Conservation (phyloP, 1,284 basidiomycete genomes). For the Trichosporon inkin region DNA sequence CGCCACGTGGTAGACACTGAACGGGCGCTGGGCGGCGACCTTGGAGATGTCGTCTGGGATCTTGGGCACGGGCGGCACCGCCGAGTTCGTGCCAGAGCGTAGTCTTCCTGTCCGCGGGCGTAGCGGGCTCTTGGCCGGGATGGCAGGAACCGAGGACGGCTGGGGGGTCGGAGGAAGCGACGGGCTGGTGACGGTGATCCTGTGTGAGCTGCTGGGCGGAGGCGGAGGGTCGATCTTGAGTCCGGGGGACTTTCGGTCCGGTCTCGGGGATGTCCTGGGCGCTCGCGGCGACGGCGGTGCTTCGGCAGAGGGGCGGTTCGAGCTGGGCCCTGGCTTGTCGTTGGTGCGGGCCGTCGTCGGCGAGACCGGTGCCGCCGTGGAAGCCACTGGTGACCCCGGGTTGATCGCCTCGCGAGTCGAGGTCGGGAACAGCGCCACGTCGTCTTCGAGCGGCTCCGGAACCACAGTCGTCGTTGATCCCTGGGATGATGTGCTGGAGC, state of each 20-base stretch:
- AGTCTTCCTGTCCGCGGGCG: slow-evolving; percentile 17
- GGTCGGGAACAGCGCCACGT: neutral
- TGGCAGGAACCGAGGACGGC: slow-evolving; percentile 29
- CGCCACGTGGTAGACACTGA: slow-evolving; percentile 3
- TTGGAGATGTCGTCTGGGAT: neutral
- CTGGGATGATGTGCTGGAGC: slow-evolving; percentile 1
- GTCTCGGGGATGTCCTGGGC: slow-evolving; percentile 9
- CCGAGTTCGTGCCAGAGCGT: neutral
- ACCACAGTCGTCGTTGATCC: neutral
- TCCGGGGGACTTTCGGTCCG: slow-evolving; percentile 28
- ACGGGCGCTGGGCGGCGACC: neutral
- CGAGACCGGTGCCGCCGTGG: neutral
- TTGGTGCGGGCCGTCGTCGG: neutral
- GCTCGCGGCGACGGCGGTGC: neutral
- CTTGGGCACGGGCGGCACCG: neutral
- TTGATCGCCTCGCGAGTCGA: neutral
- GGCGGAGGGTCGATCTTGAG: slow-evolving; percentile 29
- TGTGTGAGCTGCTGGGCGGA: slow-evolving; percentile 15
- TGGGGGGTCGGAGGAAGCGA: neutral
- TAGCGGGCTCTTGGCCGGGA: slow-evolving; percentile 45
- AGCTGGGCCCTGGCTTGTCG: neutral
- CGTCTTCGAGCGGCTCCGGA: neutral
- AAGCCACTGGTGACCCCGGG: neutral
- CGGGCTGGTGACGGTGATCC: slow-evolving; percentile 2
- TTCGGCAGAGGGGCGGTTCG: neutral